phyloP scores from a whole-genome alignment of 2,329 filamentous ascomycete genomes.

The Aquanectria penicillioides region DNA sequence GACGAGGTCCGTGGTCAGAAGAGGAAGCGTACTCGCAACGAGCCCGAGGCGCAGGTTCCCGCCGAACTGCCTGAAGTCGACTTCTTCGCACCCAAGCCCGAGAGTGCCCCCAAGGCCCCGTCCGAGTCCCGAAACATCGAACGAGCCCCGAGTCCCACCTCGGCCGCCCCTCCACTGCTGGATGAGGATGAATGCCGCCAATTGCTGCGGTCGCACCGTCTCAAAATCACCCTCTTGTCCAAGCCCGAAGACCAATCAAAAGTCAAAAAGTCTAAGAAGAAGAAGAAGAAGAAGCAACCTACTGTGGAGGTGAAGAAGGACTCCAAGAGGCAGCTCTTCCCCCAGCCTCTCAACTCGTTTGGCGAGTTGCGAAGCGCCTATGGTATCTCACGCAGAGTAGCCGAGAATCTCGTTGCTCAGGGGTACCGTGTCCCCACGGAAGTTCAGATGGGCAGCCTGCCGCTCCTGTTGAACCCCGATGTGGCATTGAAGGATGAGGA shows the following conservation, averaged over 20 bases:
- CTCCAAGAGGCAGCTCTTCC: conserved; percentile 72
- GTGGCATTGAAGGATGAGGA: conserved; percentile 56
- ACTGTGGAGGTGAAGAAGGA: conserved; percentile 61
- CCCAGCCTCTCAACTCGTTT: conserved; percentile 84
- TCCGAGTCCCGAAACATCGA: conserved; percentile 33
- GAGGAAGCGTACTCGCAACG: conserved; percentile 61
- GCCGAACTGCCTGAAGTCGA: conserved; percentile 60
- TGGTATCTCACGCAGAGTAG: conserved; percentile 76
- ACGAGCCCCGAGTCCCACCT: conserved; percentile 42
- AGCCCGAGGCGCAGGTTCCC: conserved; percentile 43
- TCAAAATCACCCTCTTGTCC: conserved; percentile 84
- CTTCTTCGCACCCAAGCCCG: conserved; percentile 66
- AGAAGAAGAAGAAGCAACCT: conserved; percentile 63
- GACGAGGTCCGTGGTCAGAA: conserved; percentile 64
- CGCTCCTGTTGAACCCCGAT: conserved; percentile 74
- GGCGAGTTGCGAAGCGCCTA: conserved; percentile 76
- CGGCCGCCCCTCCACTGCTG: conserved; percentile 51
- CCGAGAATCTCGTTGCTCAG: conserved; percentile 83
- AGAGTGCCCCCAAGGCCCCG: conserved; percentile 46
- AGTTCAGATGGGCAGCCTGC: conserved; percentile 88
- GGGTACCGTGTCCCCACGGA: conserved; percentile 91
- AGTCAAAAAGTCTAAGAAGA: conserved; percentile 66
- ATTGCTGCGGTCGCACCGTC: conserved; percentile 80
- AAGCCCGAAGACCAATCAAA: conserved; percentile 55
- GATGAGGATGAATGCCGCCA: conserved; percentile 78